Evolutionary conservation across 192 early-diverging fungal species (phyloP), one percentile per base, ranked within the genome.

Genomic region (Funneliformis geosporum): DNA sequence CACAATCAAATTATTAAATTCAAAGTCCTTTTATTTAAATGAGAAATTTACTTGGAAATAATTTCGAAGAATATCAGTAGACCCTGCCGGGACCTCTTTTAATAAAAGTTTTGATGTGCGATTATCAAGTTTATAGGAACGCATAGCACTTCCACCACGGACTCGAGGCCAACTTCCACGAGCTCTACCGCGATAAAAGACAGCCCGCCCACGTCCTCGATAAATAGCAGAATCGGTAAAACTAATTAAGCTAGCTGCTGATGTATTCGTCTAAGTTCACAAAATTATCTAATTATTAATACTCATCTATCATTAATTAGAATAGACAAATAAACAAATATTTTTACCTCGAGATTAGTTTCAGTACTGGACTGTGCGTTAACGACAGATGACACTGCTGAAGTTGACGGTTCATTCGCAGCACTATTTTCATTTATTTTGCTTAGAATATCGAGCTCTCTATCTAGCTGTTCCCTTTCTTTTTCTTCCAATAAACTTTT

Each of bases 21-120:
- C 18, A 10, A 16, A 42, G 2, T 50, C 59, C n/a, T 40, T 50
- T 50, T 4, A 27, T 33, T 65, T 14, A 16, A n/a, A 33, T 14
- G 7, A 18, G 46, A 1, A n/a, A 43, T 64, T 64, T 86, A 94
- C 92, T 86, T 93, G 88, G 74, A 94, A 92, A 66, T 94, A 90
- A 60, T 76, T 73, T 67, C 85, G 84, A n/a, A 95, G 68, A 11
- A 82, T 79, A 3, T 80, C 78, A 42, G 85, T 86, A 38, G 87
- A 82, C 0, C 80, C 76, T 42, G 82, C 69, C 12, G 84, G 85
- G 6, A 91, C 78, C n/a, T 89, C 85, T 60, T 92, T 87, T 23
- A 95, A 78, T 66, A 88, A 79, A 23, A 95, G 64, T 80, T 91
- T 94, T 38, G 91, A 91, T 1, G 94, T 82, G 11, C 94, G 88